Conservation (phyloP, 2,329 filamentous ascomycete species). For the Pyrenophora seminiperda region DNA sequence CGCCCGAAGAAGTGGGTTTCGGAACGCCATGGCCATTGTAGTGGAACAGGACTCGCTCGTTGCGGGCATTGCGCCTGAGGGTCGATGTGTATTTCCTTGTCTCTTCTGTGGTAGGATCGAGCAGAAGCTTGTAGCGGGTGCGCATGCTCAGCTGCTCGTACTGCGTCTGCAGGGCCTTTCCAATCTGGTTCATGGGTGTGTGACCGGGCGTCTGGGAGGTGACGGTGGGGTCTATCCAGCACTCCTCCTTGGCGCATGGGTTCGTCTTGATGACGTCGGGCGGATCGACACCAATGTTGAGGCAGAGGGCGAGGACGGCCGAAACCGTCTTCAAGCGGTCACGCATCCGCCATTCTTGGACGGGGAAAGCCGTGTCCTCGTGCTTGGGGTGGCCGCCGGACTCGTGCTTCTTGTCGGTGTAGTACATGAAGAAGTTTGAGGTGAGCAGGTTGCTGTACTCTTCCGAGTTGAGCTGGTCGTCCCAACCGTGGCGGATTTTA, state of each 20-base stretch:
- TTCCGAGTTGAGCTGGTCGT: slow-evolving; percentile 87
- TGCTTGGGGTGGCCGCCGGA: slow-evolving; percentile 84
- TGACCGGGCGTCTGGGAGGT: slow-evolving; percentile 71
- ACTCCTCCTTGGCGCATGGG: slow-evolving; percentile 90
- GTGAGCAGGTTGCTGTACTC: slow-evolving; percentile 85
- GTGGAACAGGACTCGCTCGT: slow-evolving; percentile 94
- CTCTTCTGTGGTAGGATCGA: slow-evolving; percentile 96
- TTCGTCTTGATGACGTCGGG: slow-evolving; percentile 96
- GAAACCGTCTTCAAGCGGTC: slow-evolving; percentile 96
- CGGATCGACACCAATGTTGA: slow-evolving; percentile 97
- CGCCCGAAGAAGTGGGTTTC: slow-evolving; percentile 90
- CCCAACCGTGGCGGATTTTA: slow-evolving; percentile 81
- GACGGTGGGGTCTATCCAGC: slow-evolving; percentile 91
- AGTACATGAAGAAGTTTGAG: slow-evolving; percentile 99
- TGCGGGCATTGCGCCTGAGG: slow-evolving; percentile 87
- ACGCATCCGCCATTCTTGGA: slow-evolving; percentile 97
- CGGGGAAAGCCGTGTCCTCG: slow-evolving; percentile 57
- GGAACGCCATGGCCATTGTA: slow-evolving; percentile 99
- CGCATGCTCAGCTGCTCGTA: slow-evolving; percentile 94
- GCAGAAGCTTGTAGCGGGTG: slow-evolving; percentile 95
- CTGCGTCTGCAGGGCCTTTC: slow-evolving; percentile 92
- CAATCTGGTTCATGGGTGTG: slow-evolving; percentile 91
- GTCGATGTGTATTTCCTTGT: slow-evolving; percentile 96
- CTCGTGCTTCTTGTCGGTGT: slow-evolving; percentile 96
- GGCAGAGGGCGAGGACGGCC: slow-evolving; percentile 87